These are phyloP conservation scores for Paramecium primaurelia DNA, from an alignment of 73 alveolate genomes.

Conservation along the genomic window DNA sequence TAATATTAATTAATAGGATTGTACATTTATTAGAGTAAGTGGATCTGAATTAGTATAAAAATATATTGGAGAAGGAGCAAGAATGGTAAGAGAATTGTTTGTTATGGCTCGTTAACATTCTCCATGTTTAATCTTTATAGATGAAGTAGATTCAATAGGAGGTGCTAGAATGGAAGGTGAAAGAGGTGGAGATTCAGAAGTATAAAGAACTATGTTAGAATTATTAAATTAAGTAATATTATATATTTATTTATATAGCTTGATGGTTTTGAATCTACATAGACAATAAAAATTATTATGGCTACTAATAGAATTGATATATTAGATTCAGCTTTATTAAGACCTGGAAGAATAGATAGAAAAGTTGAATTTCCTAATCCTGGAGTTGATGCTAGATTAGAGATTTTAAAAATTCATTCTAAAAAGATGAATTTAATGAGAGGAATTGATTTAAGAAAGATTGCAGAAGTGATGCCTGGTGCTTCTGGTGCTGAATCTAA, in stretches of 20 bases:
- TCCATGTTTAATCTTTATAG: constrained; percentile 99
- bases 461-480: constrained; percentile 94
- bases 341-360: constrained; percentile 99
- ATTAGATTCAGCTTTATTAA: constrained; percentile 97
- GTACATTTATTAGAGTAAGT: constrained; percentile 95
- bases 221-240: constrained; percentile 83
- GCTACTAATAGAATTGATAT: constrained; percentile 99
- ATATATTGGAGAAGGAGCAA: constrained; percentile 99
- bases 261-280: constrained; percentile 98
- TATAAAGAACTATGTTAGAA: constrained; percentile 99
- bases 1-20: constrained; percentile 16
- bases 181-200: constrained; percentile 99
- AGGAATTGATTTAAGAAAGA: constrained; percentile 92
- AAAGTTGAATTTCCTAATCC: constrained; percentile 99
- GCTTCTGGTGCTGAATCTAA: constrained; percentile 99
- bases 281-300: constrained; percentile 92
- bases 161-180: constrained; percentile 95
- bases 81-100: constrained; percentile 96
- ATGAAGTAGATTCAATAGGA: constrained; percentile 99
- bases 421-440: constrained; percentile 96
- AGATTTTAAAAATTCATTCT: constrained; percentile 96
- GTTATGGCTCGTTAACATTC: constrained; percentile 92
- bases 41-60: constrained; percentile 99
- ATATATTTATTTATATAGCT: constrained; percentile 37
- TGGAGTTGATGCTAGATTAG: constrained; percentile 94